These are phyloP conservation scores for Chaetomiaceae sp. DNA, from an alignment of 2,329 filamentous ascomycete species.

Conservation along the genomic window DNA sequence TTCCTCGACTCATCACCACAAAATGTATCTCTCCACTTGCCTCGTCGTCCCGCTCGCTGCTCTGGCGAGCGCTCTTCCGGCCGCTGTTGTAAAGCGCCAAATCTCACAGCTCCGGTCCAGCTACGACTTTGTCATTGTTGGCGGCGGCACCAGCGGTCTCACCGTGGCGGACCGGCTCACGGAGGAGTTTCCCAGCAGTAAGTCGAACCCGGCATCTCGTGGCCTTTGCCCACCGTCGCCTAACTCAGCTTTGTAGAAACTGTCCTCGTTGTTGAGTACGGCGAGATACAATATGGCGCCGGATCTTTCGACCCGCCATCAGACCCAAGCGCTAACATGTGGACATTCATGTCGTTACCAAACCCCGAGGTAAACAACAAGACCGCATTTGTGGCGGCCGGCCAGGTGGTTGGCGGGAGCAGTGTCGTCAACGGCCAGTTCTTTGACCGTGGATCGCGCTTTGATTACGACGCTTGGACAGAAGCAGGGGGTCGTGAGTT, in stretches of 20 bases:
- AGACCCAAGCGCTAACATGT: not conserved
- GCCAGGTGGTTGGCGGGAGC: slow-evolving; percentile 35
- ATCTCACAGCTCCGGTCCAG: slow-evolving; percentile 28
- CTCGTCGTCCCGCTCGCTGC: slow-evolving; percentile 7
- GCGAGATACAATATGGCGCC: slow-evolving; percentile 18
- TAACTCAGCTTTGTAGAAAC: not conserved
- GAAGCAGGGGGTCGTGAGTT: slow-evolving; percentile 14
- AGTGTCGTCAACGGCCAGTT: slow-evolving; percentile 37
- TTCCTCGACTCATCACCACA: not conserved
- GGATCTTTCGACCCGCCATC: slow-evolving; percentile 27
- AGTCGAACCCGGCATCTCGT: slow-evolving; percentile 22
- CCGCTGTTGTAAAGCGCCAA: slow-evolving; percentile 22
- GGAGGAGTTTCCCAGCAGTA: slow-evolving; percentile 30
- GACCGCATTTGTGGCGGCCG: slow-evolving; percentile 29
- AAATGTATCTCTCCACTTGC: not conserved
- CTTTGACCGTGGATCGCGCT: slow-evolving; percentile 34
- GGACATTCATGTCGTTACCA: slow-evolving; percentile 9
- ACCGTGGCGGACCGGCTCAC: slow-evolving; percentile 34
- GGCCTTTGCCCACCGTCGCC: not conserved
- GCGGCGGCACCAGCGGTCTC: slow-evolving; percentile 33
- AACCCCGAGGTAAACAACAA: slow-evolving; percentile 27
- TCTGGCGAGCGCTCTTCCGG: not conserved
- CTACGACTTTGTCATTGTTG: slow-evolving; percentile 32
- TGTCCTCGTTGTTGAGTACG: slow-evolving; percentile 26
- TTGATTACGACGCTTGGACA: slow-evolving; percentile 36